phyloP scores from a whole-genome alignment of 2,329 filamentous ascomycete species.

The Colletotrichum cordylinicola region DNA sequence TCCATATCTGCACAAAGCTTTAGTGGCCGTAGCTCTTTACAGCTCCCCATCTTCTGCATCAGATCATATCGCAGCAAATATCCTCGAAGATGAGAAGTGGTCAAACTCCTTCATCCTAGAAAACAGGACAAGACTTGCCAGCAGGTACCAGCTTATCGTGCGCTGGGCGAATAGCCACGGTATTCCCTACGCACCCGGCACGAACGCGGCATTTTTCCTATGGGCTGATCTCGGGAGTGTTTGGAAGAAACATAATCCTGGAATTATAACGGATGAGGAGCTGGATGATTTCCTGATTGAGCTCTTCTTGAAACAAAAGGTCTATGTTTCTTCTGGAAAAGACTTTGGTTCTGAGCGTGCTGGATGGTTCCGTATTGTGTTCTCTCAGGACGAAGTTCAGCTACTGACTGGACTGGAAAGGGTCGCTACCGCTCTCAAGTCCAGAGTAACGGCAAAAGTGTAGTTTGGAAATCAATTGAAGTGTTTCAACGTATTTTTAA shows the following conservation, averaged over 20 bases:
- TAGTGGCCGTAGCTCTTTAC: neutral
- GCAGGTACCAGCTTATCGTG: conserved; percentile 42
- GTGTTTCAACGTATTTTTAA: too few species aligned
- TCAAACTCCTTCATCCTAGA: conserved; percentile 46
- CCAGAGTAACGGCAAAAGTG: neutral
- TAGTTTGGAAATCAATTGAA: neutral
- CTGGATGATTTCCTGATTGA: neutral
- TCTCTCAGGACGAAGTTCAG: conserved; percentile 35
- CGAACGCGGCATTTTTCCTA: conserved; percentile 61
- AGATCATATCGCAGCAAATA: conserved; percentile 13
- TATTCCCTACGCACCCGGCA: conserved; percentile 50
- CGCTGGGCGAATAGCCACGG: conserved; percentile 40
- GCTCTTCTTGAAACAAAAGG: conserved; percentile 30
- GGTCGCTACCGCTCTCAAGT: neutral
- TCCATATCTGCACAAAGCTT: conserved; percentile 26
- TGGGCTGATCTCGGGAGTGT: conserved; percentile 53
- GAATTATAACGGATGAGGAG: conserved; percentile 77
- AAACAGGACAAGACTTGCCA: conserved; percentile 45
- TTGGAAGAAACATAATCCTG: conserved; percentile 72
- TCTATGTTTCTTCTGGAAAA: conserved; percentile 41
- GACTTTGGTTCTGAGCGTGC: conserved; percentile 41
- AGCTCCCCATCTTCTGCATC: neutral
- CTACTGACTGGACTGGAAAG: conserved; percentile 29
- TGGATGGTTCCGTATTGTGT: conserved; percentile 45
- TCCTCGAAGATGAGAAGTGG: conserved; percentile 26